Conservation (phyloP, 2,329 filamentous ascomycete species). For the Talaromyces pinophilus region DNA sequence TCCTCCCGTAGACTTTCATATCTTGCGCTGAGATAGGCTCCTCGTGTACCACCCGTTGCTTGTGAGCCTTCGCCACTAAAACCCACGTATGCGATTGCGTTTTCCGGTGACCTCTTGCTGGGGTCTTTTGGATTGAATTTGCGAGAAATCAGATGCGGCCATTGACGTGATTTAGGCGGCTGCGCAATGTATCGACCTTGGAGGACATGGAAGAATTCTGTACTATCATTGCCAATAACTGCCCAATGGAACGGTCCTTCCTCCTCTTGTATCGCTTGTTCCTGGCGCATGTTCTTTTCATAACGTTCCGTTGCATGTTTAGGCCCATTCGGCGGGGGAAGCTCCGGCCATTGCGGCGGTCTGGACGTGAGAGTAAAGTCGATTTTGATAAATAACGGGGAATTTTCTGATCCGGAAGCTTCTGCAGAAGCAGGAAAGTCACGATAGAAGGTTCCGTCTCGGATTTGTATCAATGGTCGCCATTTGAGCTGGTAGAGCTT, state of each 20-base stretch:
- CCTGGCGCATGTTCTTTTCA: constrained; percentile 1
- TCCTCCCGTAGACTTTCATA: constrained; percentile 87
- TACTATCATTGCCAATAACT: constrained; percentile 79
- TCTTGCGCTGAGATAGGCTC: constrained; percentile 81
- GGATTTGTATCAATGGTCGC: constrained; percentile 67
- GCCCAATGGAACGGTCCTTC: constrained; percentile 65
- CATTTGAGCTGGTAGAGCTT: constrained; percentile 12
- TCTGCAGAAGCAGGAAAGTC: constrained; percentile 62
- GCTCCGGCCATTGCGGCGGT: constrained; percentile 21
- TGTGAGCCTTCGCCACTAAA: constrained; percentile 72
- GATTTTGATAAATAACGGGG: constrained; percentile 71
- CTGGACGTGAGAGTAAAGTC: constrained; percentile 67
- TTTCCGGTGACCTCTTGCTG: constrained; percentile 58
- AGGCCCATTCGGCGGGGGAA: background rate
- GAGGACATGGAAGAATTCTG: constrained; percentile 77
- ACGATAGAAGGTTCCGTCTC: constrained; percentile 80
- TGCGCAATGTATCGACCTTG: constrained; percentile 73
- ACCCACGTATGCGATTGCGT: constrained; percentile 84
- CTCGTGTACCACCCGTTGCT: constrained; percentile 53
- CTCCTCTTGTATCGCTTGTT: constrained; percentile 42
- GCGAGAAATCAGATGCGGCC: constrained; percentile 71
- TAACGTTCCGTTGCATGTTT: constrained; percentile 1
- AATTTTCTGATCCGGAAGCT: constrained; percentile 58
- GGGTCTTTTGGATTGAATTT: constrained; percentile 56
- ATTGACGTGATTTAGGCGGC: constrained; percentile 74